Percentiles rank a stretch among this genome's conserved stretches.
These are phyloP conservation scores for Penicillium arizonense DNA, from an alignment of 495 filamentous ascomycete species.

Conservation along the genomic window DNA sequence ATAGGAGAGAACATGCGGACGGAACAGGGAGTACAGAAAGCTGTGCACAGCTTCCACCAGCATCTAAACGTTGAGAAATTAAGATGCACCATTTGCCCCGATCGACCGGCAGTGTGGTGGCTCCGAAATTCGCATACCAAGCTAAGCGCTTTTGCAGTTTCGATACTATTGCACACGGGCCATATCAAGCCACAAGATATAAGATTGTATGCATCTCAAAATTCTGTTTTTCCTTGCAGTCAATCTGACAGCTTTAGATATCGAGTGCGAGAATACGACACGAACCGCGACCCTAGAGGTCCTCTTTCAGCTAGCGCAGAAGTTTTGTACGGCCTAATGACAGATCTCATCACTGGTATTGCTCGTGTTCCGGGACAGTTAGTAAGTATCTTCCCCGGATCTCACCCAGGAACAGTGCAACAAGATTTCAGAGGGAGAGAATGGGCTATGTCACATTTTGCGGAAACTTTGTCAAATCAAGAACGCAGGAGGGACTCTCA, in stretches of 20 bases:
- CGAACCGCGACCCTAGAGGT: slow-evolving; percentile 68
- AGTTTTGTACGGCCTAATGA: slow-evolving; percentile 73
- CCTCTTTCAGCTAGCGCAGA: slow-evolving; percentile 61
- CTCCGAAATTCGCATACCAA: slow-evolving; percentile 59
- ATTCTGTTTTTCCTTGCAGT: slow-evolving; percentile 16
- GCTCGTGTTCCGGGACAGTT: too few species aligned
- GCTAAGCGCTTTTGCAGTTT: slow-evolving; percentile 69
- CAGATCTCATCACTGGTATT: slow-evolving; percentile 69
- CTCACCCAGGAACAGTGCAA: too few species aligned
- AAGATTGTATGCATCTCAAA: slow-evolving; percentile 50
- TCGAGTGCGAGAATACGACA: slow-evolving; percentile 66
- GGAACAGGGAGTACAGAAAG: slow-evolving; percentile 63
- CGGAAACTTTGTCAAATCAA: too few species aligned
- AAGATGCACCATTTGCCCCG: slow-evolving; percentile 63
- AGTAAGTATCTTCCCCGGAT: too few species aligned
- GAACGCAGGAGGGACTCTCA: too few species aligned
- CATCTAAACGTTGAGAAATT: slow-evolving; percentile 60
- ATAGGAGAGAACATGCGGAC: slow-evolving; percentile 58
- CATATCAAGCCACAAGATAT: slow-evolving; percentile 61
- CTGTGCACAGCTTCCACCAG: slow-evolving; percentile 67
- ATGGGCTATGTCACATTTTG: too few species aligned
- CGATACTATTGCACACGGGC: slow-evolving; percentile 60
- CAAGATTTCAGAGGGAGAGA: too few species aligned
- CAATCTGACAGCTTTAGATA: slow-evolving; percentile 42
- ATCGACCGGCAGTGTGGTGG: slow-evolving; percentile 67